Conservation (phyloP, 495 filamentous ascomycete genomes). For the Evernia prunastri region DNA sequence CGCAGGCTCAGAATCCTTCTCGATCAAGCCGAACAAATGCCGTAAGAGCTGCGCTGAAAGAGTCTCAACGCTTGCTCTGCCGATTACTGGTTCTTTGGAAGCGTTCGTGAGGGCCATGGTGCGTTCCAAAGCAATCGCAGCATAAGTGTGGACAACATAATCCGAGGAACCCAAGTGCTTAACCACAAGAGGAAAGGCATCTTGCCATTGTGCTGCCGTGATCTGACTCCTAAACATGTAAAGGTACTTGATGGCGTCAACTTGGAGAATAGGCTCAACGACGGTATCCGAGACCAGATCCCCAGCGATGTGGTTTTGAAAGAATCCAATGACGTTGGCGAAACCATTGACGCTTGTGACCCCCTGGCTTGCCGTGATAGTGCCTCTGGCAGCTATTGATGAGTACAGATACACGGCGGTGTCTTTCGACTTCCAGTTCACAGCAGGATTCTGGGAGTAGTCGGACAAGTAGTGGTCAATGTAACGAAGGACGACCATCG, state of each 20-base stretch:
- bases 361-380: slow-evolving; percentile 74
- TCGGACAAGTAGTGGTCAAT: slow-evolving; percentile 67
- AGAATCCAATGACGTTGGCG: slow-evolving; percentile 86
- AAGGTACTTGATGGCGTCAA: slow-evolving; percentile 95
- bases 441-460: slow-evolving; percentile 60
- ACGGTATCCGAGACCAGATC: slow-evolving; percentile 64
- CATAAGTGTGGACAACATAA: slow-evolving; percentile 96
- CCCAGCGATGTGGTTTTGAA: slow-evolving; percentile 77
- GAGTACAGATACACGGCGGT: slow-evolving; percentile 93
- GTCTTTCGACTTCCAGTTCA: slow-evolving; percentile 94
- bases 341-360: slow-evolving; percentile 80
- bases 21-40: slow-evolving; percentile 88
- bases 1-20: slow-evolving; percentile 69
- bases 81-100: slow-evolving; percentile 66
- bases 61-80: slow-evolving; percentile 61
- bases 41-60: slow-evolving; percentile 79
- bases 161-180: slow-evolving; percentile 79
- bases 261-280: slow-evolving; percentile 80
- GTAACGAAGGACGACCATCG: slow-evolving; percentile 71
- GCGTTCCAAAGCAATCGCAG: slow-evolving; percentile 88
- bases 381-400: slow-evolving; percentile 86
- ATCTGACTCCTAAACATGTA: slow-evolving; percentile 90
- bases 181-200: slow-evolving; percentile 81
- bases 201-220: slow-evolving; percentile 78
- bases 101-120: slow-evolving; percentile 73